These are phyloP conservation scores for Rubroshorea leprosula DNA, from an alignment of 345 rosid species.

Conservation along the genomic window DNA sequence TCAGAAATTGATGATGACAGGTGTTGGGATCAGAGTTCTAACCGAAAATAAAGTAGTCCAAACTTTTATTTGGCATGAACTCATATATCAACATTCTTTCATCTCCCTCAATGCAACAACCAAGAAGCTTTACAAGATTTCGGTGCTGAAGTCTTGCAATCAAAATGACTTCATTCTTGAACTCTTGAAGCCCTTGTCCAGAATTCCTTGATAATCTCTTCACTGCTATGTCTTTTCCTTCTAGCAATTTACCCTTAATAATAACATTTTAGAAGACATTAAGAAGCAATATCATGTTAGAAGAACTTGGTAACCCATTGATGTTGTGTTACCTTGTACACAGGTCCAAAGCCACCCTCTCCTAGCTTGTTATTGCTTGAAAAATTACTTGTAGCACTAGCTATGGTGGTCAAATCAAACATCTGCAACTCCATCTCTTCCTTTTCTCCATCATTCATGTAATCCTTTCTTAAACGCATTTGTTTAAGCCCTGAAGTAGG, in stretches of 20 bases:
- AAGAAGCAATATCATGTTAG: neutral
- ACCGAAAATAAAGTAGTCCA: conserved; percentile 34
- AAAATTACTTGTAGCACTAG: conserved; percentile 29
- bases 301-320: neutral
- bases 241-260: conserved; percentile 1
- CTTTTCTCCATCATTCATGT: neutral
- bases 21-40: neutral
- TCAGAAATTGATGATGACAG: neutral
- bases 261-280: neutral
- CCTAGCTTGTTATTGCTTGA: conserved; percentile 22
- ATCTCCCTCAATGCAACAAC: conserved; percentile 27
- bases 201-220: conserved; percentile 35
- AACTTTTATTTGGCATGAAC: conserved; percentile 30
- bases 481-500: neutral
- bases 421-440: conserved; percentile 23
- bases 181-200: conserved; percentile 30
- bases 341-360: conserved; percentile 37
- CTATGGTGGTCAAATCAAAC: conserved; percentile 20
- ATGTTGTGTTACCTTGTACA: conserved; percentile 18
- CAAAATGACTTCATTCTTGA: conserved; percentile 29
- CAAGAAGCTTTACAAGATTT: conserved; percentile 36
- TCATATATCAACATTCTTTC: conserved; percentile 32
- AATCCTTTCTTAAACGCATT: neutral
- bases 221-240: conserved; percentile 36
- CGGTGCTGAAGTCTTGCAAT: conserved; percentile 42